phyloP scores from a whole-genome alignment of 371 early-diverging fungal species.

The Nematocida ausubeli region DNA sequence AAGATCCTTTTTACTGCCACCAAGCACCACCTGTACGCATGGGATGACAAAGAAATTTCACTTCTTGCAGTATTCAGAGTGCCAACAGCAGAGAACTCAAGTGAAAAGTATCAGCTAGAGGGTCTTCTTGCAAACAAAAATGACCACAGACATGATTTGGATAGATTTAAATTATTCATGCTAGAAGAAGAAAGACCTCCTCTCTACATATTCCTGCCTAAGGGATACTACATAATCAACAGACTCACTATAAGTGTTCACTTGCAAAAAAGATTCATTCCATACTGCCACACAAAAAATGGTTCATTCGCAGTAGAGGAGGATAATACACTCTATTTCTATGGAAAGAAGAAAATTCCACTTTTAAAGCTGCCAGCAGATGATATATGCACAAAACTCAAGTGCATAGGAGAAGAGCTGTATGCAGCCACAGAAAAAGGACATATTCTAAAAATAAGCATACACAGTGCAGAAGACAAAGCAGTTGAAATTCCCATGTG shows the following conservation, averaged over 20 bases:
- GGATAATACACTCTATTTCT: not conserved
- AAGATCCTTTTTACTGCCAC: slow-evolving; percentile 11
- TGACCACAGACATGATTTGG: not conserved
- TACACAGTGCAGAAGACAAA: not conserved
- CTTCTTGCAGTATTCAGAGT: slow-evolving; percentile 18
- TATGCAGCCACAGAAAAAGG: slow-evolving; percentile 28
- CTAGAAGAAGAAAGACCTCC: not conserved
- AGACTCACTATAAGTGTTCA: not conserved
- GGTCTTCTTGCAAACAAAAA: not conserved
- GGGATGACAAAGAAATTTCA: not conserved
- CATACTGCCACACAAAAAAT: not conserved
- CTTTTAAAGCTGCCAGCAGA: not conserved
- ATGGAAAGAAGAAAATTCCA: not conserved
- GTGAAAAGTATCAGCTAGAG: not conserved
- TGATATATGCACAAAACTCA: slow-evolving; percentile 37
- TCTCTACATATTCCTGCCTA: not conserved
- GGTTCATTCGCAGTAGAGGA: slow-evolving; percentile 13
- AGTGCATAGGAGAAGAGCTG: not conserved
- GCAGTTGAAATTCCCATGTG: not conserved
- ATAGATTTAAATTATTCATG: not conserved
- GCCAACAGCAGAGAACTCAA: not conserved
- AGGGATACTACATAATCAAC: not conserved
- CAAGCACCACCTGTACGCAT: slow-evolving; percentile 22
- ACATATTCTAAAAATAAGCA: slow-evolving; percentile 20
- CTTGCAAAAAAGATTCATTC: not conserved